Conservation (phyloP, 2,329 filamentous ascomycete genomes). For the Colletotrichum godetiae region DNA sequence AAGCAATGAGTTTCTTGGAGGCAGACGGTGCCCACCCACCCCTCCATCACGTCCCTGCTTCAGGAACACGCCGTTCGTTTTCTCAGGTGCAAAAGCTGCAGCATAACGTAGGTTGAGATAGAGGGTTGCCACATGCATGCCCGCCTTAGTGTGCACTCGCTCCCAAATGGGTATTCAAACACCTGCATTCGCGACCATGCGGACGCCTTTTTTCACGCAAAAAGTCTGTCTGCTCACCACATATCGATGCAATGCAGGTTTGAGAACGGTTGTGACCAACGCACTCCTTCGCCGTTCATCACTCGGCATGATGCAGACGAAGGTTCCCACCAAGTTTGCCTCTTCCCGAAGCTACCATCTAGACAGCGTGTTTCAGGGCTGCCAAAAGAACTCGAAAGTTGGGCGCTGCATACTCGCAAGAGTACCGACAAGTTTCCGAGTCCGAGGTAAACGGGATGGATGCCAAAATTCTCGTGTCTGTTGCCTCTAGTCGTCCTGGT, state of each 20-base stretch:
- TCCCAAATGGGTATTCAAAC: neutral
- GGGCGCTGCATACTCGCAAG: neutral
- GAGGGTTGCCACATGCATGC: conserved; percentile 1
- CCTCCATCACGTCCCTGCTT: neutral
- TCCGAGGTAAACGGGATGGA: neutral
- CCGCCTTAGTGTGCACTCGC: neutral
- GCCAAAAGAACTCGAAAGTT: neutral
- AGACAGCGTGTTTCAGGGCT: neutral
- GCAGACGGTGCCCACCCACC: conserved; percentile 4
- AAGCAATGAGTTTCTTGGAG: neutral
- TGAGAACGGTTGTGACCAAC: conserved; percentile 29
- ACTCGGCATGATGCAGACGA: conserved; percentile 17
- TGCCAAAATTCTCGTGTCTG: neutral
- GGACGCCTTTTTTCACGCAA: neutral
- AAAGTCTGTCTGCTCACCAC: neutral
- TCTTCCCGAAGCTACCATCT: neutral
- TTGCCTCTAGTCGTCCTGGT: neutral
- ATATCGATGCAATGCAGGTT: conserved; percentile 27
- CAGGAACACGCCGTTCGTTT: conserved; percentile 17
- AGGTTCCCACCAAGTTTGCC: neutral
- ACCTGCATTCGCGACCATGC: neutral
- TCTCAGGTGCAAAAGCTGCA: neutral
- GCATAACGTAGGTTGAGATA: neutral
- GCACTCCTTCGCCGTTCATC: conserved; percentile 25
- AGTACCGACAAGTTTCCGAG: neutral